A percentile compares a stretch with the other conserved stretches of the same genome.
Conservation (phyloP, 2,329 filamentous ascomycete species). For the Colletotrichum falcatum region DNA sequence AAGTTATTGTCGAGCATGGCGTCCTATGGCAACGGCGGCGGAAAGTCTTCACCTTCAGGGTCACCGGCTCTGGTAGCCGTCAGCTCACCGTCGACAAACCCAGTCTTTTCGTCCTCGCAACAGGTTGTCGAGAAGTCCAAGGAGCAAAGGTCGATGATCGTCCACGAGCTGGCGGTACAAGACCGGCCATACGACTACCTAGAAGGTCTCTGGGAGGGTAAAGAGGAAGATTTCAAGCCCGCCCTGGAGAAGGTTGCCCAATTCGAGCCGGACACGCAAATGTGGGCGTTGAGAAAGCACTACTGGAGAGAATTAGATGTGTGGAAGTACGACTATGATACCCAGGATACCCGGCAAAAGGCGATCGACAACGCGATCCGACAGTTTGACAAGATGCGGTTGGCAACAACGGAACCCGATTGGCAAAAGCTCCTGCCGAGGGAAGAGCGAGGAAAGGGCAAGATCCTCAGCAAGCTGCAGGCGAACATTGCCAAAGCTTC, state of each 20-base stretch:
- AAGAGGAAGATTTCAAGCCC: slow-evolving; percentile 64
- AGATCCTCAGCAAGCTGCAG: slow-evolving; percentile 71
- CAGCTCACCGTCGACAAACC: slow-evolving; percentile 65
- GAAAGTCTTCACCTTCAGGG: slow-evolving; percentile 58
- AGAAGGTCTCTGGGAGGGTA: slow-evolving; percentile 62
- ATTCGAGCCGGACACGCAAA: slow-evolving; percentile 59
- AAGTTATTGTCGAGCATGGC: slow-evolving; percentile 57
- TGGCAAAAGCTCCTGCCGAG: slow-evolving; percentile 72
- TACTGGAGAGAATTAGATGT: slow-evolving; percentile 75
- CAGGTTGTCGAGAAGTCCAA: slow-evolving; percentile 65
- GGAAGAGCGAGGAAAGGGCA: slow-evolving; percentile 70
- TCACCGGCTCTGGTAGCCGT: slow-evolving; percentile 69
- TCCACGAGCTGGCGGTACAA: slow-evolving; percentile 70
- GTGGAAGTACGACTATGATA: slow-evolving; percentile 70
- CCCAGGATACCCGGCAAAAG: slow-evolving; percentile 66
- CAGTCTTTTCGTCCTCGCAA: slow-evolving; percentile 63
- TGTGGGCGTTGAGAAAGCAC: slow-evolving; percentile 67
- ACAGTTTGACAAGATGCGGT: slow-evolving; percentile 69
- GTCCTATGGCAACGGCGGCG: slow-evolving; percentile 48
- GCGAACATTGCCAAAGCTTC: slow-evolving; percentile 65
- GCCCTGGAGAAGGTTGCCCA: slow-evolving; percentile 71
- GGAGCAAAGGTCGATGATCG: slow-evolving; percentile 64
- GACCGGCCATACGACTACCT: slow-evolving; percentile 65
- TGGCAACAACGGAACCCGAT: slow-evolving; percentile 66
- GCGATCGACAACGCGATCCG: slow-evolving; percentile 72